phyloP scores from a whole-genome alignment of 192 early-diverging fungal genomes.

The Linnemannia schmuckeri region DNA sequence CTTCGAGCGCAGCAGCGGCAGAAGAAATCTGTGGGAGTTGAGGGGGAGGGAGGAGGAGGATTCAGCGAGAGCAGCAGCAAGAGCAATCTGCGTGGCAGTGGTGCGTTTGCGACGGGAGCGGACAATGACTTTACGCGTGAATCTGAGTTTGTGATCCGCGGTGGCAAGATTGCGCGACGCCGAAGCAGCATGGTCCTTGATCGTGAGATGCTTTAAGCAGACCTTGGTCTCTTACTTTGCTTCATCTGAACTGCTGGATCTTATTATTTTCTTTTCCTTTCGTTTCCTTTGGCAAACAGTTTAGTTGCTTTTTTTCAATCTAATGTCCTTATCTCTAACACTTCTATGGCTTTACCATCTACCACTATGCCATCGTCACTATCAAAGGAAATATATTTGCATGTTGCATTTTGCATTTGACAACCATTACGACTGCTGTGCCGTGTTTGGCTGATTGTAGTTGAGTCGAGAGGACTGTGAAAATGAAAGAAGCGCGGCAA shows the following conservation, averaged over 20 bases:
- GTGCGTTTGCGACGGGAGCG: slow-evolving; percentile 22
- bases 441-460: too few species aligned
- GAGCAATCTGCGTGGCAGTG: not conserved
- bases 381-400: not conserved
- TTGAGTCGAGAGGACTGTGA: too few species aligned
- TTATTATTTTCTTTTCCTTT: not conserved
- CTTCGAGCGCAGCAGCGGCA: slow-evolving; percentile 6
- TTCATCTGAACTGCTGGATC: not conserved
- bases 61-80: not conserved
- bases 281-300: not conserved
- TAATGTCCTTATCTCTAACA: not conserved
- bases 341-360: not conserved
- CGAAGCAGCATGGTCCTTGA: slow-evolving; percentile 52
- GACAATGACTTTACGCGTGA: slow-evolving; percentile 37
- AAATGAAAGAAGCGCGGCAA: too few species aligned
- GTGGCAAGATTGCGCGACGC: slow-evolving; percentile 53
- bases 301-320: not conserved
- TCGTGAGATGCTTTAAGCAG: slow-evolving; percentile 16
- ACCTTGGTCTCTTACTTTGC: not conserved
- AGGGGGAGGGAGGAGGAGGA: not conserved
- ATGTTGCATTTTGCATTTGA: not conserved
- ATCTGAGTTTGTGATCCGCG: slow-evolving; percentile 49
- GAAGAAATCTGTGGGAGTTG: slow-evolving; percentile 8
- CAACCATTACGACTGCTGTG: too few species aligned
- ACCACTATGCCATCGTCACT: too few species aligned